Evolutionary conservation across 495 filamentous ascomycete species (phyloP), one percentile per base, ranked within the genome.

Genomic region (Cercophora samala): DNA sequence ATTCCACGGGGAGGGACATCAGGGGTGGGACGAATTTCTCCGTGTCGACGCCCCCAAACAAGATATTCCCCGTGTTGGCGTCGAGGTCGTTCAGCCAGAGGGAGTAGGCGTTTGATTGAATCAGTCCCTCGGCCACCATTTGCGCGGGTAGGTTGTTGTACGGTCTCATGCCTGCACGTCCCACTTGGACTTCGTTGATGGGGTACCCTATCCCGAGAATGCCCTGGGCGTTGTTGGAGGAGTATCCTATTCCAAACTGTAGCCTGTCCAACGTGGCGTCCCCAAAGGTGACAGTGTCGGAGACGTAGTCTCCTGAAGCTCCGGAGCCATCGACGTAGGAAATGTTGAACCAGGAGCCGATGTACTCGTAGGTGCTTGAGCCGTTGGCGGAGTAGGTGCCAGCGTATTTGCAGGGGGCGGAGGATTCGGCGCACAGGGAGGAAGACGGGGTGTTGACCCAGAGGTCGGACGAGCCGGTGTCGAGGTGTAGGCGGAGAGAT

Each of bases 201-300:
- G 84, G 68, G 71, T 97, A 97, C n/a, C 94, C 93, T 68, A 99
- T 91, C 37, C 95, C 95, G 58, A 99, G 80, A 24, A 99, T 93
- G 51, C 93, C 93, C 77, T 93, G 88, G 65, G 73, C 62, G 55
- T 91, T 92, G 22, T 79, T 83, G 53, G 91, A 93, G 1, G 77
- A 72, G 75, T 92, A 93, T 5, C 92, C 95, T 69, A 97, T 83
- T 21, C 94, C 95, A 75, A 98, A 95, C 75, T 97, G 92, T 54
- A 97, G 82, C 55, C 80, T 76, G 51, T 81, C 76, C 54, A 99
- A 71, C 17, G 73, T 86, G 52, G 81, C 75, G 25, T 81, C 83
- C 1, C 88, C 91, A 66, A 99, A 86, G 4, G 76, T 77, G 62
- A 99, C 77, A 1, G 84, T 90, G 74, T 99, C 95, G 1, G 85